Percentiles rank a stretch among this genome's conserved stretches.
Evolutionary conservation across 192 early-diverging fungal genomes (phyloP).

Genomic region (Diversispora eburnea): DNA sequence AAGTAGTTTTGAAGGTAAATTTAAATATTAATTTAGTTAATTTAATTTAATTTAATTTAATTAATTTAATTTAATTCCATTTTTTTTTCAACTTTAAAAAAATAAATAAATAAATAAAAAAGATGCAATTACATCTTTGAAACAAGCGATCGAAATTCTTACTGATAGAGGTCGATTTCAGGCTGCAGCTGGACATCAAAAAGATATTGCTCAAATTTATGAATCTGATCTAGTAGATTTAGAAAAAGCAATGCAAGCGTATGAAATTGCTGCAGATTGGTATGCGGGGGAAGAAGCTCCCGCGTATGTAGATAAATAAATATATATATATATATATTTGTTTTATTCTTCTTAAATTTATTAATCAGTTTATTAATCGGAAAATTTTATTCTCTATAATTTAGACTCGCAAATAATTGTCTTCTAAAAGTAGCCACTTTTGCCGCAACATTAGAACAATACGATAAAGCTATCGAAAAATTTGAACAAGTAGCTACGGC

Average conservation of each 20-base stretch:
- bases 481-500: conserved; percentile 86
- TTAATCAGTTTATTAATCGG: not conserved
- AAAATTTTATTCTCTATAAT: not conserved
- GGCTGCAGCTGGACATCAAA: conserved; percentile 88
- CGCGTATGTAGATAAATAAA: conserved; percentile 57
- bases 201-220: conserved; percentile 91
- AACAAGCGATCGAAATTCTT: conserved; percentile 77
- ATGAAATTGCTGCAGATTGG: conserved; percentile 90
- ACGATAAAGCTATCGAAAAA: conserved; percentile 82
- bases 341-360: not conserved
- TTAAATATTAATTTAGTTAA: not conserved
- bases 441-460: conserved; percentile 85
- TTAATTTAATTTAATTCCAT: not conserved
- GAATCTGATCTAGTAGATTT: conserved; percentile 79
- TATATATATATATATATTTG: not conserved
- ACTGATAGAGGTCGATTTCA: conserved; percentile 84
- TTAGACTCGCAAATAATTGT: conserved; percentile 84
- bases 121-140: conserved; percentile 72
- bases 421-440: conserved; percentile 87
- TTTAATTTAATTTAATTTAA: not conserved
- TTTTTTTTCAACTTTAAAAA: no score
- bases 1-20: conserved; percentile 63
- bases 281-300: conserved; percentile 87
- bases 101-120: not conserved
- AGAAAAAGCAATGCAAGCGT: conserved; percentile 78